Conservation (phyloP, 176 grass and related monocot genomes). For the Tuctoria greenei region DNA sequence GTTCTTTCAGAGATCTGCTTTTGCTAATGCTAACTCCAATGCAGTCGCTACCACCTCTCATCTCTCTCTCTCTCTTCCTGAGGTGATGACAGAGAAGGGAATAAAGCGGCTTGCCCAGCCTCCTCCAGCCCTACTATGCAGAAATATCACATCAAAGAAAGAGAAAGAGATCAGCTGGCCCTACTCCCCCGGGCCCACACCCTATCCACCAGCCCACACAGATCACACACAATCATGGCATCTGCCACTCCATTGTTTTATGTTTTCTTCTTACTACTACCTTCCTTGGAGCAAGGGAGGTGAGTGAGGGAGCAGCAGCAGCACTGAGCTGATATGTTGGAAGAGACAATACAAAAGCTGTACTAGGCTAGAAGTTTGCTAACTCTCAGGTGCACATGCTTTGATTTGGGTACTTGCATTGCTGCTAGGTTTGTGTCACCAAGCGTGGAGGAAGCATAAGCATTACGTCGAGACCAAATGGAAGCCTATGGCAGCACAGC, state of each 20-base stretch:
- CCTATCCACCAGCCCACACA: neutral
- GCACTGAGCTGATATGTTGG: neutral
- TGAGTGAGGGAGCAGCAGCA: neutral
- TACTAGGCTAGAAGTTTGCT: slow-evolving; percentile 33
- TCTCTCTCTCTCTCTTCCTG: slow-evolving; percentile 12
- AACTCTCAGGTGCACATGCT: slow-evolving; percentile 36
- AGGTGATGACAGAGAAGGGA: slow-evolving; percentile 42
- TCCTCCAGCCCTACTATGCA: slow-evolving; percentile 16
- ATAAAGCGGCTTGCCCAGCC: slow-evolving; percentile 46
- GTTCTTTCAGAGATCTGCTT: slow-evolving; percentile 75
- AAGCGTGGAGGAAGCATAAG: neutral
- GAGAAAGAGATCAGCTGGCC: slow-evolving; percentile 49
- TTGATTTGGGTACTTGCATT: slow-evolving; percentile 17
- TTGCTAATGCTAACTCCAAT: slow-evolving; percentile 78
- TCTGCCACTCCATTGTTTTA: slow-evolving; percentile 1
- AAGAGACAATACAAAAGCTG: slow-evolving; percentile 34
- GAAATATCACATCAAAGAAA: slow-evolving; percentile 75
- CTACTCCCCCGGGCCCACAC: neutral
- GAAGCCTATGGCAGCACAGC: neutral
- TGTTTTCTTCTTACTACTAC: too few species aligned
- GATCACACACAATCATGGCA: slow-evolving; percentile 46
- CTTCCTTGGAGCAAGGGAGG: neutral
- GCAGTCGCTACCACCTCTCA: slow-evolving; percentile 34
- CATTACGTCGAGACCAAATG: slow-evolving; percentile 21
- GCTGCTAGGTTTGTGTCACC: neutral